phyloP scores from a whole-genome alignment of 768 basidiomycete genomes.

The Hericium coralloides region DNA sequence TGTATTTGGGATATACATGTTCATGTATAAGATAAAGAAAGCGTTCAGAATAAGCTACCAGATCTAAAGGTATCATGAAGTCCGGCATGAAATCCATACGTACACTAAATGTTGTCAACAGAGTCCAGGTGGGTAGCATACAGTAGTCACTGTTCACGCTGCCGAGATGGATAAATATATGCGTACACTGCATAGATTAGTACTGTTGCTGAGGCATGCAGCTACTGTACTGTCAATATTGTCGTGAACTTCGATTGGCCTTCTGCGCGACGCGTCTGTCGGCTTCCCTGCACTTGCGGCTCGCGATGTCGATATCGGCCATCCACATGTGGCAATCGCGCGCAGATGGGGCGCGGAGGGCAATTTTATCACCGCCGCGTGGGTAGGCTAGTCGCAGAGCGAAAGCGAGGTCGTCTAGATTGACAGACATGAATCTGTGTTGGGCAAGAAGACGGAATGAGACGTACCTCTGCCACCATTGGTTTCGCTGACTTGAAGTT shows the following conservation, averaged over 20 bases:
- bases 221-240: too few relatives aligned
- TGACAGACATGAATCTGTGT: neutral
- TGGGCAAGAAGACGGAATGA: neutral
- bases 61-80: neutral
- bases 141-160: neutral
- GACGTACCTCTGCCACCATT: constrained; percentile 42
- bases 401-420: constrained; percentile 59
- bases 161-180: neutral
- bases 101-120: neutral
- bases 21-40: too few relatives aligned
- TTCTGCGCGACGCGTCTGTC: neutral
- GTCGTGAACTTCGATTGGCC: neutral
- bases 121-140: neutral
- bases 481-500: constrained; percentile 48
- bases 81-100: neutral
- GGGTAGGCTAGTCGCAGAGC: constrained; percentile 58
- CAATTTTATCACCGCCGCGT: constrained; percentile 64
- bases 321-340: constrained; percentile 53
- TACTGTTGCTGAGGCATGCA: too few relatives aligned
- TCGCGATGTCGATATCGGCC: constrained; percentile 34
- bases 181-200: neutral
- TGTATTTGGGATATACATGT: too few relatives aligned
- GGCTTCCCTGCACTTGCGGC: constrained; percentile 34
- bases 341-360: constrained; percentile 44
- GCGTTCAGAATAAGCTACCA: too few relatives aligned